Percentiles rank a stretch among this genome's conserved stretches.
phyloP scores from a whole-genome alignment of 495 filamentous ascomycete species.

The Penicillium subrubescens region DNA sequence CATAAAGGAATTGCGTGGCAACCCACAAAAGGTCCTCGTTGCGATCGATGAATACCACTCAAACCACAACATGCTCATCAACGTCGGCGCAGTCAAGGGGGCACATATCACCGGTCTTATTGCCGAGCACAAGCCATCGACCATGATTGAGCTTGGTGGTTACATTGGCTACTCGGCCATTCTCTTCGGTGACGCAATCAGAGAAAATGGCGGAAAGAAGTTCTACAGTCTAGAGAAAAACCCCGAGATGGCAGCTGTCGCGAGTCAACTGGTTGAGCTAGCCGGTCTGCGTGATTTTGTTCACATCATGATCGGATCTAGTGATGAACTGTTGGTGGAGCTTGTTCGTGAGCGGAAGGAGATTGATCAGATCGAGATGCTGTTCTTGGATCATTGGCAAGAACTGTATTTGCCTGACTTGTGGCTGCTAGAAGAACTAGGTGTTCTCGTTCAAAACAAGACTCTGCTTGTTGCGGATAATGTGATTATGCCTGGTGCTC shows the following conservation, averaged over 20 bases:
- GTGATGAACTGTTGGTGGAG: conserved; percentile 25
- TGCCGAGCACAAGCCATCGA: conserved; percentile 55
- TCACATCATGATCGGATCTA: conserved; percentile 18
- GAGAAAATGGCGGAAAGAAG: conserved; percentile 50
- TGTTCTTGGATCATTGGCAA: conserved; percentile 72
- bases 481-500: conserved; percentile 67
- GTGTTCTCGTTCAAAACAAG: conserved; percentile 50
- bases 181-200: conserved; percentile 60
- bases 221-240: conserved; percentile 65
- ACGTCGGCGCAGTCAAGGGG: conserved; percentile 68
- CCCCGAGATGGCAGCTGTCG: conserved; percentile 63
- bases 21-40: conserved; percentile 56
- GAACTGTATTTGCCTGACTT: conserved; percentile 63
- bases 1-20: conserved; percentile 54
- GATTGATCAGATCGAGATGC: conserved; percentile 55
- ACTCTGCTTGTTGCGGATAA: conserved; percentile 67
- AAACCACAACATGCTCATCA: conserved; percentile 65
- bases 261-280: conserved; percentile 58
- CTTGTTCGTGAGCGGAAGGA: conserved; percentile 27
- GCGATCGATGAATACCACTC: conserved; percentile 56
- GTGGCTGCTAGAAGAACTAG: conserved; percentile 65
- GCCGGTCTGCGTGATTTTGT: conserved; percentile 64
- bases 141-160: conserved; percentile 73
- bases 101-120: conserved; percentile 62
- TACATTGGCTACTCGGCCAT: conserved; percentile 76